These are phyloP conservation scores for Eruca vesicaria DNA, from an alignment of 441 rosid genomes.

Conservation along the genomic window DNA sequence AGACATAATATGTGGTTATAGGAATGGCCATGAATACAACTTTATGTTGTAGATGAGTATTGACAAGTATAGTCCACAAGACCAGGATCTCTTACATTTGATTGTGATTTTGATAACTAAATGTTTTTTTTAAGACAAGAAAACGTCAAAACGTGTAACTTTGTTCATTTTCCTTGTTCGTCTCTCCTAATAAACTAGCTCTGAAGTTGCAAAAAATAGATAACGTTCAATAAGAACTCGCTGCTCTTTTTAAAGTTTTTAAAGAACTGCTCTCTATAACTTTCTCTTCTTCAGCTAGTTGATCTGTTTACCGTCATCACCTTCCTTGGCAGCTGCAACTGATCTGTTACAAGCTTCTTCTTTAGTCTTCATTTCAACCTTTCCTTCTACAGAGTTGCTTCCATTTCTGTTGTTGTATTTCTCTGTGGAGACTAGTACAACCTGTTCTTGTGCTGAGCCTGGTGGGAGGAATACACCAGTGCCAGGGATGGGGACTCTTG, in stretches of 20 bases:
- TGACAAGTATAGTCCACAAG: neutral
- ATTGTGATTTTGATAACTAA: neutral
- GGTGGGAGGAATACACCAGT: conserved; percentile 98
- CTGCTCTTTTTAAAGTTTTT: conserved; percentile 24
- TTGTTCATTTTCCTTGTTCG: neutral
- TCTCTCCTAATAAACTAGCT: conserved; percentile 12
- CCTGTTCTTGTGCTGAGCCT: conserved; percentile 31
- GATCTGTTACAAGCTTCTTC: conserved; percentile 18
- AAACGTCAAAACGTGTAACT: conserved; percentile 22
- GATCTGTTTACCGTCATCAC: conserved; percentile 1
- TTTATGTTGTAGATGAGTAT: neutral
- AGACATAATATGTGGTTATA: neutral
- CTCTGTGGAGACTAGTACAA: conserved; percentile 39
- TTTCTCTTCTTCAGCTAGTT: conserved; percentile 11
- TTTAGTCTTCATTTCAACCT: neutral
- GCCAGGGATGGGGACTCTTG: conserved; percentile 67
- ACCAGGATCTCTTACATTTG: neutral
- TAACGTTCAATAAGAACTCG: neutral
- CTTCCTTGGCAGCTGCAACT: conserved; percentile 2
- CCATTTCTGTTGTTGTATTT: conserved; percentile 7
- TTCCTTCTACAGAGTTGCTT: conserved; percentile 14
- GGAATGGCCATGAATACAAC: neutral
- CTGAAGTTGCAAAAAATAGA: conserved; percentile 11
- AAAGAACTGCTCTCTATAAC: conserved; percentile 18
- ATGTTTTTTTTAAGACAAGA: conserved; percentile 4